Conservation (phyloP, 2,329 filamentous ascomycete species). For the Colletotrichum sp. region DNA sequence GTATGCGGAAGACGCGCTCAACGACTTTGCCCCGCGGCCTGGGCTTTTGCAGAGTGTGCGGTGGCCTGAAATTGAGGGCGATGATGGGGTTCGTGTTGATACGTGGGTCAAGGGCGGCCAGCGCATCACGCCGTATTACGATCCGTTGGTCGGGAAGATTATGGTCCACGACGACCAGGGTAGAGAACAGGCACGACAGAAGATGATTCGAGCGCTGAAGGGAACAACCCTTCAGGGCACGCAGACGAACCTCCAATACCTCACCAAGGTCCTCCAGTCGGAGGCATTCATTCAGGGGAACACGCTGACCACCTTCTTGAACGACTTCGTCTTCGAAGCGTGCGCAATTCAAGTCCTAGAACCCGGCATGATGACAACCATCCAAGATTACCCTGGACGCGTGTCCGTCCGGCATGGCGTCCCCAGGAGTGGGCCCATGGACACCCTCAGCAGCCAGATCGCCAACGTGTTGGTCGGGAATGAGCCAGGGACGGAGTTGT, state of each 20-base stretch:
- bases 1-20: slow-evolving; percentile 58
- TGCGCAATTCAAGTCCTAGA: background rate
- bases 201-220: background rate
- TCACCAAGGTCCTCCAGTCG: background rate
- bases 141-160: slow-evolving; percentile 62
- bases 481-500: slow-evolving; percentile 49
- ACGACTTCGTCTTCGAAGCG: background rate
- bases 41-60: slow-evolving; percentile 62
- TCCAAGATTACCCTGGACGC: slow-evolving; percentile 65
- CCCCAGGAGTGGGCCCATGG: slow-evolving; percentile 66
- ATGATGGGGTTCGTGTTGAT: slow-evolving; percentile 59
- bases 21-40: slow-evolving; percentile 63
- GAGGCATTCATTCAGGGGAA: background rate
- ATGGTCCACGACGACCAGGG: slow-evolving; percentile 56
- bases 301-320: background rate
- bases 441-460: slow-evolving; percentile 60
- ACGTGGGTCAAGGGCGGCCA: slow-evolving; percentile 67
- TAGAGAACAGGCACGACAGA: slow-evolving; percentile 55
- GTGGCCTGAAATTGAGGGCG: slow-evolving; percentile 48
- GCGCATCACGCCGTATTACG: slow-evolving; percentile 62
- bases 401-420: slow-evolving; percentile 62
- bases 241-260: background rate
- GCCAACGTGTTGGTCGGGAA: slow-evolving; percentile 68
- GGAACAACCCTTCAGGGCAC: background rate
- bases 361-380: slow-evolving; percentile 28